Evolutionary conservation across 306 rosid species (phyloP).

Genomic region (Neltuma alba): DNA sequence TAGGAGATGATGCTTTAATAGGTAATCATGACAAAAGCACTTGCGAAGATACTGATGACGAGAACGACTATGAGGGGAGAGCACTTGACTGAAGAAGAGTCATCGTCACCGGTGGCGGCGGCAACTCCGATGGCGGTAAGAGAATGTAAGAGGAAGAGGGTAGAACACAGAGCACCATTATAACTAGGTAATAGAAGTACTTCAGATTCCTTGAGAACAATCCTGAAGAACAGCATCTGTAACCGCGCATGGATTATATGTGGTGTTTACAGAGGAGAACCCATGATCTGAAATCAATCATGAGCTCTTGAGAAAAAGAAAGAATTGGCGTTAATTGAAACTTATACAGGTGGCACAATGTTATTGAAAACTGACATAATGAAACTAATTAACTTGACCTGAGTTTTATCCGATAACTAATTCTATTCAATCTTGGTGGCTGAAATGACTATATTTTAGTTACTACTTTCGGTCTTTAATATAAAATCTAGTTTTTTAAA

Average conservation of each 20-base stretch:
- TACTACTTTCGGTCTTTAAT: too few relatives aligned
- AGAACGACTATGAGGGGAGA: constrained; percentile 77
- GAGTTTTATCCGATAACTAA: too few relatives aligned
- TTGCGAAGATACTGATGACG: constrained; percentile 70
- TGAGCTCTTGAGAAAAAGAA: too few relatives aligned
- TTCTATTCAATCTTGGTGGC: too few relatives aligned
- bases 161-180: constrained; percentile 74
- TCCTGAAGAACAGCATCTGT: constrained; percentile 42
- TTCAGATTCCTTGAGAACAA: constrained; percentile 71
- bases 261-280: constrained; percentile 25
- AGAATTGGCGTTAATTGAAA: too few relatives aligned
- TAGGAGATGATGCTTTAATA: constrained; percentile 67
- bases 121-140: constrained; percentile 28
- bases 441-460: too few relatives aligned
- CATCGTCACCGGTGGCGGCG: background rate
- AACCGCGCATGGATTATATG: constrained; percentile 46
- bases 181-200: constrained; percentile 75
- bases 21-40: constrained; percentile 59
- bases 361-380: too few relatives aligned
- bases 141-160: too few relatives aligned
- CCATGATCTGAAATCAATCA: constrained; percentile 38
- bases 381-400: too few relatives aligned
- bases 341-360: too few relatives aligned
- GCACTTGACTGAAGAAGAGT: constrained; percentile 21
- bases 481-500: too few relatives aligned